Evolutionary conservation across 176 grass and related monocot genomes (phyloP), one percentile per base, ranked within the genome.

Genomic region (Oropetium thomaeum): DNA sequence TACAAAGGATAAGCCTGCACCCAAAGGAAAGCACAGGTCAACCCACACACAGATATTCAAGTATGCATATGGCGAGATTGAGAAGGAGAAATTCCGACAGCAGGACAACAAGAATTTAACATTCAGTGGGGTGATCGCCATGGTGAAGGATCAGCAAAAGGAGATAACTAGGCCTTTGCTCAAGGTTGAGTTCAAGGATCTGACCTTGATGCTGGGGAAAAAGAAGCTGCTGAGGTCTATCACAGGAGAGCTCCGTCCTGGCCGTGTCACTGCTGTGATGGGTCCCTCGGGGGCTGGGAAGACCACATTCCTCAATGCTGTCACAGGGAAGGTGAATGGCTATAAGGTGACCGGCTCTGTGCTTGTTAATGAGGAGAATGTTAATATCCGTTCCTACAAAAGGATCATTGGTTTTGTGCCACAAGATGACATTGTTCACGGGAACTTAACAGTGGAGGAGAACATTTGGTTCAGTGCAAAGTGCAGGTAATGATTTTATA

Each of bases 401-500:
- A 97, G 81, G 76, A 89, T 97, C 60, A 97, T 97, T 40, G 94
- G 94, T 22, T 93, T 97, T 80, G 94, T 97, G 38, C 94, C 94
- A 55, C 94, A 97, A 70, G 94, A 97, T 71, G 94, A 97, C 53
- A 79, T 97, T 58, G 94, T 97, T 83, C 94, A 97, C 72, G 94
- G 94, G 28, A 82, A 97, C 81, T 89, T 97, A 64, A 93, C 94
- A 34, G 94, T 97, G 0, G 94, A 97, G 83, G 94, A 97, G 73
- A 97, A 97, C 62, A 88, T 97, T 71, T 91, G 94, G 90, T 97
- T 97, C 83, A 97, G 90, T 39, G 94, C 94, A 72, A 93, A 88
- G 58, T 97, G 94, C 94, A 97, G 94, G 94, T 97, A 91, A 82
- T 43, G 20, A 7, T 81, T 33, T 42, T 0, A 20, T 31, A 64